These are phyloP conservation scores for Parietaria judaica DNA, from an alignment of 306 rosid species.

Conservation along the genomic window DNA sequence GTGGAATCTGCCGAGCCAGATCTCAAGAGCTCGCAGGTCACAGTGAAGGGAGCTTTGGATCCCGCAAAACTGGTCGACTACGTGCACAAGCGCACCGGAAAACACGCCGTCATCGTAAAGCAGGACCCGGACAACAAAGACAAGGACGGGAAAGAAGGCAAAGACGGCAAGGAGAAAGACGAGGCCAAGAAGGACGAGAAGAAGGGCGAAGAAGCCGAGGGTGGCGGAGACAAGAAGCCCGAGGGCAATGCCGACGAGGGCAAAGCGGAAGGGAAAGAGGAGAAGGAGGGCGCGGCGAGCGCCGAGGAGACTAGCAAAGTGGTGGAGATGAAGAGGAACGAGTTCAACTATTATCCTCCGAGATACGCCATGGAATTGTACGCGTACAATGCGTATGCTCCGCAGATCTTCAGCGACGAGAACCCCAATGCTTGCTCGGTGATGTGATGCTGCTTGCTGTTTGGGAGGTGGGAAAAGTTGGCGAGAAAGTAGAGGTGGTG, in stretches of 20 bases:
- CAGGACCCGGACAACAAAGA: slow-evolving; percentile 44
- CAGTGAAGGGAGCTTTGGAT: slow-evolving; percentile 73
- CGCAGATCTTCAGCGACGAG: slow-evolving; percentile 82
- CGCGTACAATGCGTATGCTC: slow-evolving; percentile 30
- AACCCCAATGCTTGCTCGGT: slow-evolving; percentile 74
- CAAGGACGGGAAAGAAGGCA: slow-evolving; percentile 22
- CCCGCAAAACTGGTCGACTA: slow-evolving; percentile 44
- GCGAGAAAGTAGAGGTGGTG: slow-evolving; percentile 16
- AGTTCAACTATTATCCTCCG: slow-evolving; percentile 38
- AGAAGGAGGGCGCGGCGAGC: not conserved
- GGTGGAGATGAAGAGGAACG: slow-evolving; percentile 49
- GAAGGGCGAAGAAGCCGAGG: not conserved
- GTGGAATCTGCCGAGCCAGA: slow-evolving; percentile 81
- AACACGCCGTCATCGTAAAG: slow-evolving; percentile 62
- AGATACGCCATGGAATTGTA: slow-evolving; percentile 37
- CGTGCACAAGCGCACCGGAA: slow-evolving; percentile 70
- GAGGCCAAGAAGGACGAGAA: slow-evolving; percentile 7
- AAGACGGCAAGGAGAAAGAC: slow-evolving; percentile 21
- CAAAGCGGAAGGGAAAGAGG: not conserved
- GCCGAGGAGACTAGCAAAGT: slow-evolving; percentile 30
- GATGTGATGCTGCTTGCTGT: slow-evolving; percentile 22
- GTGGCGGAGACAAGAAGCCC: not conserved
- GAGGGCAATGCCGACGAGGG: not conserved
- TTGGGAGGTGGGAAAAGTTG: slow-evolving; percentile 1
- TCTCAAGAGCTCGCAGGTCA: slow-evolving; percentile 67